Base-by-base conservation (phyloP, 176 grass and related monocot genomes). In the Aegilops longissima region DNA sequence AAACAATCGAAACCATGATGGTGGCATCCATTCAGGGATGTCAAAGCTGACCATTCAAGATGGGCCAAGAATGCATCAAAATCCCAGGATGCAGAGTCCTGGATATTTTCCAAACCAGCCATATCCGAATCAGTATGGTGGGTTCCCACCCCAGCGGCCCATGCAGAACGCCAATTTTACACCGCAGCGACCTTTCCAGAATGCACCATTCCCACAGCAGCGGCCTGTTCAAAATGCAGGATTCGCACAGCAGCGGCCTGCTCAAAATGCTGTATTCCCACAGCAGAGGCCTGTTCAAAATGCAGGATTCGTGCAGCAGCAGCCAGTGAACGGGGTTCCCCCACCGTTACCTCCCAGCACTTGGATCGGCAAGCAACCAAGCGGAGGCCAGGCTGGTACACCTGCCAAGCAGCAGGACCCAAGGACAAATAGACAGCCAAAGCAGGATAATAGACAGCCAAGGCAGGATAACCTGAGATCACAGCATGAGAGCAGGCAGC, bases 351-450 rank as follows among this genome's bases (percentile, higher is more conserved):
- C 92, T 72, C 94, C 97, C 16, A 88, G 88, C 76, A 94, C 90
- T 63, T 99, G 94, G 97, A 93, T 99, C 79, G 97, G 80, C 44
- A 94, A 84, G 87, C 94, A 87, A 84, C 21, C 82, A 71, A 91
- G 52, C 80, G 90, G 77, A 88, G 70, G 70, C 52, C 85, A 61
- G 54, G 52, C 13, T 1, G 69, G 85, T 87, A 61, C 75, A 62
- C 78, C 84, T 84, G 76, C 49, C 67, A 86, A 76, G 56, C 90
- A 79, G 54, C 90, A 78, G 52, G 88, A 92, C 49, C 75, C 86
- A 12, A 86, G 59, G 58, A n/a, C 72, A 23, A 73, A 76, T 1
- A 52, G 73, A 52, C 73, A 76, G 24, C 42, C 64, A 21, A 59
- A 8, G 2, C 58, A 90, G 82, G 90, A 92, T 58, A 83, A 83